phyloP scores from a whole-genome alignment of 495 filamentous ascomycete genomes.

The Aspergillus egyptiacus region DNA sequence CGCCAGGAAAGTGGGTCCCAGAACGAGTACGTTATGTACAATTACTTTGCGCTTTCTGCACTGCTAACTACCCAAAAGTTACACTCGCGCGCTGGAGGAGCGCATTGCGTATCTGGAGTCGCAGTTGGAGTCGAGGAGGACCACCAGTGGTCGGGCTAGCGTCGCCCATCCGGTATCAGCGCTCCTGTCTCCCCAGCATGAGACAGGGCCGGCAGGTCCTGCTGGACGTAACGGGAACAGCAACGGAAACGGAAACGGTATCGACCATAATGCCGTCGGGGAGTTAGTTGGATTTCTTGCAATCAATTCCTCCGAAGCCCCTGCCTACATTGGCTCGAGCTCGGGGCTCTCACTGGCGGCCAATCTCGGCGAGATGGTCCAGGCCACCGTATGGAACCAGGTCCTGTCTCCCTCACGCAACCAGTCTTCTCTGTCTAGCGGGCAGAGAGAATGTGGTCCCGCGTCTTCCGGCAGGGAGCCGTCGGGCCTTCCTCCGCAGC shows the following conservation, averaged over 20 bases:
- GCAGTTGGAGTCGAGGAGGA: slow-evolving; percentile 23
- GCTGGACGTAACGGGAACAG: slow-evolving; percentile 4
- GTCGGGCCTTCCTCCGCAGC: slow-evolving; percentile 10
- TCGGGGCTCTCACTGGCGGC: slow-evolving; percentile 46
- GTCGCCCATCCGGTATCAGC: slow-evolving; percentile 19
- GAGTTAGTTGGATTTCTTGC: slow-evolving; percentile 49
- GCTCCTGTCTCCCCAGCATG: slow-evolving; percentile 23
- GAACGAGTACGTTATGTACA: slow-evolving; percentile 31
- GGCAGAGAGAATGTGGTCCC: not conserved
- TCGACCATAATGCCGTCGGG: slow-evolving; percentile 41
- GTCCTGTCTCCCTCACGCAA: slow-evolving; percentile 34
- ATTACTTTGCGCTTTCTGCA: not conserved
- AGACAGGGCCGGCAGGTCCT: slow-evolving; percentile 19
- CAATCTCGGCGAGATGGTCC: slow-evolving; percentile 49
- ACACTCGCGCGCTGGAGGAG: slow-evolving; percentile 44
- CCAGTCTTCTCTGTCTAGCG: slow-evolving; percentile 7
- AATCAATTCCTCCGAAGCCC: slow-evolving; percentile 42
- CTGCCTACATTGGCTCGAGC: slow-evolving; percentile 49
- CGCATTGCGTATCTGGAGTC: slow-evolving; percentile 43
- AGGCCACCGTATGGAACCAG: slow-evolving; percentile 49
- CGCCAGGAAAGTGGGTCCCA: slow-evolving; percentile 38
- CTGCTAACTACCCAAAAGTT: slow-evolving; percentile 22
- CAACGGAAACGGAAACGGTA: slow-evolving; percentile 14
- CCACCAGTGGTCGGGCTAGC: slow-evolving; percentile 12
- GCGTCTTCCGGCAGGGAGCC: not conserved